These are phyloP conservation scores for Chrysoporthe deuterocubensis DNA, from an alignment of 2,329 filamentous ascomycete genomes.

Conservation along the genomic window DNA sequence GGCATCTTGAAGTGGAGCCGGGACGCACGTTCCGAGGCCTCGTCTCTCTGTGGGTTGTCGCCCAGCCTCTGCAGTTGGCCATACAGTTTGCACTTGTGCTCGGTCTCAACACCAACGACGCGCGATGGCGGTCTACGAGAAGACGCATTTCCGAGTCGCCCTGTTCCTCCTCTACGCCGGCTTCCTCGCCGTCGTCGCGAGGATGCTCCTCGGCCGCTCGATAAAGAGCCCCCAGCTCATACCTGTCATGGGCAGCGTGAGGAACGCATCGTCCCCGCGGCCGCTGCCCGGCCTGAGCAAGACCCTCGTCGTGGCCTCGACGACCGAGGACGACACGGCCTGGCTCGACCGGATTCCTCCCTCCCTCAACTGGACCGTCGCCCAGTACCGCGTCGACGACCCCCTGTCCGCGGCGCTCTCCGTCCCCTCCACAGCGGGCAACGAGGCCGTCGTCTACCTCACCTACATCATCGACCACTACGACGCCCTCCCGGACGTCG, in stretches of 20 bases:
- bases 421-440: conserved; percentile 44
- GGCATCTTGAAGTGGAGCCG: not conserved
- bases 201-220: conserved; percentile 21
- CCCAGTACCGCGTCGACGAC: conserved; percentile 34
- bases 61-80: not conserved
- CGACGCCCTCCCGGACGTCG: conserved; percentile 59
- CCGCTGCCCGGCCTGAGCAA: conserved; percentile 19
- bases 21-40: not conserved
- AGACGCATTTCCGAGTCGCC: conserved; percentile 29
- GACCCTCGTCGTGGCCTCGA: conserved; percentile 31
- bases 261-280: not conserved
- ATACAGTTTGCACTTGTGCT: not conserved
- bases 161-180: conserved; percentile 29
- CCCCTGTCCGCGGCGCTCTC: conserved; percentile 30
- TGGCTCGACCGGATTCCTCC: conserved; percentile 29
- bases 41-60: too few species aligned
- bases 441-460: conserved; percentile 66
- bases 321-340: conserved; percentile 22
- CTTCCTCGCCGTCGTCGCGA: conserved; percentile 23
- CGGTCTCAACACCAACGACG: not conserved
- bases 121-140: conserved; percentile 25
- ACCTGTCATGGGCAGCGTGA: not conserved
- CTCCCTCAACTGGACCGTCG: conserved; percentile 30
- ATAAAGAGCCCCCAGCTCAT: not conserved
- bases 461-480: conserved; percentile 67